Percentiles rank a stretch among this genome's conserved stretches.
phyloP scores from a whole-genome alignment of 495 filamentous ascomycete species.

The Xylaria venustula region DNA sequence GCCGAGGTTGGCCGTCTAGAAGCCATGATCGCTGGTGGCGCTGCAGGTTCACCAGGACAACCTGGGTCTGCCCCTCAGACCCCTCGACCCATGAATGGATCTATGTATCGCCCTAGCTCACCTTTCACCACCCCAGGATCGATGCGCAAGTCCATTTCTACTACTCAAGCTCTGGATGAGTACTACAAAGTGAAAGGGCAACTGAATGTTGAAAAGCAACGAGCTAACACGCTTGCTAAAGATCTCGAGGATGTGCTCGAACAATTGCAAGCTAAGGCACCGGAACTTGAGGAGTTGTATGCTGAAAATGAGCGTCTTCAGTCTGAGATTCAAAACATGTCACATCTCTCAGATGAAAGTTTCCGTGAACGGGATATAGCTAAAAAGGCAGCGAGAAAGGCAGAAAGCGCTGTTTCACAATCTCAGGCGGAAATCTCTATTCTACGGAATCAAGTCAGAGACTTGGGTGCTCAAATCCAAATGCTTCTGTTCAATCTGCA shows the following conservation, averaged over 20 bases:
- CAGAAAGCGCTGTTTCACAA: constrained; percentile 68
- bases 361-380: constrained; percentile 58
- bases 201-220: constrained; percentile 62
- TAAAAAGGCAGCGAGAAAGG: constrained; percentile 65
- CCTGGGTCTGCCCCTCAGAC: constrained; percentile 54
- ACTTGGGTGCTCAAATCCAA: constrained; percentile 86
- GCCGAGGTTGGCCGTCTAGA: constrained; percentile 64
- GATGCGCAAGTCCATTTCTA: constrained; percentile 46
- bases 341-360: constrained; percentile 59
- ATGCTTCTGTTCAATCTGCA: constrained; percentile 81
- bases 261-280: constrained; percentile 65
- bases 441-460: constrained; percentile 81
- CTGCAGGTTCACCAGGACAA: constrained; percentile 25
- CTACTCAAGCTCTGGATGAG: constrained; percentile 52
- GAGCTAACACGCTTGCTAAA: constrained; percentile 65
- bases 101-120: constrained; percentile 42
- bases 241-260: constrained; percentile 78
- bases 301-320: constrained; percentile 67
- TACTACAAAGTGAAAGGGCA: constrained; percentile 53
- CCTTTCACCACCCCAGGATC: constrained; percentile 55
- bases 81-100: constrained; percentile 55
- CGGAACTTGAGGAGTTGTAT: constrained; percentile 65
- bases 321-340: constrained; percentile 76
- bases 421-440: constrained; percentile 73
- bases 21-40: constrained; percentile 33